Conservation (phyloP, 768 basidiomycete genomes). For the Russula vinacea region DNA sequence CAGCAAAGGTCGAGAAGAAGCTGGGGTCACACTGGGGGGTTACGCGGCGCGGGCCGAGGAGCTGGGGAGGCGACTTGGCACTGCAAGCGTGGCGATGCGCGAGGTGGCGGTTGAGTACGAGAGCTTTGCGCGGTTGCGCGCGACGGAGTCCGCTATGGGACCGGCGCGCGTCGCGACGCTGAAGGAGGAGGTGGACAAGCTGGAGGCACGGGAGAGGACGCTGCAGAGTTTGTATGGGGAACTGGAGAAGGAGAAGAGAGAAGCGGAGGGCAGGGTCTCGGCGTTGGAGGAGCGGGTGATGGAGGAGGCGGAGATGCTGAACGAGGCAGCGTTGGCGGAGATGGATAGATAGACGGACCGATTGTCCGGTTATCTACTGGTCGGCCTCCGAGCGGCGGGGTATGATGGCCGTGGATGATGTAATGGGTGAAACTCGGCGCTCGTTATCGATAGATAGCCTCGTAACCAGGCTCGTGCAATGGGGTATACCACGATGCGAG, state of each 20-base stretch:
- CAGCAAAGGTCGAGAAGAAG: conserved; percentile 87
- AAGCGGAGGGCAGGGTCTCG: conserved; percentile 55
- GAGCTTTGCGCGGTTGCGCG: conserved; percentile 70
- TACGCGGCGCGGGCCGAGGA: conserved; percentile 75
- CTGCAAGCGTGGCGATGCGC: conserved; percentile 69
- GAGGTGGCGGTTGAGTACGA: conserved; percentile 67
- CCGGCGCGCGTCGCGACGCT: conserved; percentile 73
- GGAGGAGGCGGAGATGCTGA: conserved; percentile 77
- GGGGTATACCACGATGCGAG: too few relatives aligned
- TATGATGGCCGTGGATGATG: neutral
- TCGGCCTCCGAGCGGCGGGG: neutral
- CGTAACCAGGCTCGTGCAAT: too few relatives aligned
- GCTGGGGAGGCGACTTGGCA: conserved; percentile 58
- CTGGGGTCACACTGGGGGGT: conserved; percentile 85
- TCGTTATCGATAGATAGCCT: too few relatives aligned
- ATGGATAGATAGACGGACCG: conserved; percentile 35
- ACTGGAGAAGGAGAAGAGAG: conserved; percentile 64
- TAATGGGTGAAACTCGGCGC: neutral
- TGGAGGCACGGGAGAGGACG: conserved; percentile 71
- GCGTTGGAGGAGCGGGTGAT: conserved; percentile 82
- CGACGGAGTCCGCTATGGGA: conserved; percentile 70
- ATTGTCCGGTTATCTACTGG: neutral
- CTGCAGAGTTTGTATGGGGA: conserved; percentile 86
- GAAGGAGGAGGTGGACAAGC: conserved; percentile 79
- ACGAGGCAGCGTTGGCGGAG: conserved; percentile 70